These are phyloP conservation scores for Pythium aphanidermatum DNA, from an alignment of 352 stramenopile genomes.

Conservation along the genomic window DNA sequence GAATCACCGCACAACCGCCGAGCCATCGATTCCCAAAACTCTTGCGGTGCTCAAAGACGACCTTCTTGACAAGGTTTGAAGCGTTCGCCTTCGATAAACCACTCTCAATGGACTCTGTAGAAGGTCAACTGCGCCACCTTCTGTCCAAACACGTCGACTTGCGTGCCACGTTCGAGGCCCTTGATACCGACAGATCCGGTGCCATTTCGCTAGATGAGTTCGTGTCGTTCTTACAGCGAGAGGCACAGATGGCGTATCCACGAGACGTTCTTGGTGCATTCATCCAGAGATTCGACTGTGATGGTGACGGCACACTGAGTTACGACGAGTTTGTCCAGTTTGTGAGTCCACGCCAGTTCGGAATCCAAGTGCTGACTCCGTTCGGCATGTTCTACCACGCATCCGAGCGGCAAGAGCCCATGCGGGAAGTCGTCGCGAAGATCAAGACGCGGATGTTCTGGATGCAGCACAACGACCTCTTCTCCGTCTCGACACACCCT, in stretches of 20 bases:
- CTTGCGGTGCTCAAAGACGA: not conserved
- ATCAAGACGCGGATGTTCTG: slow-evolving; percentile 48
- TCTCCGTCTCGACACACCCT: slow-evolving; percentile 5
- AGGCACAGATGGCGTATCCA: slow-evolving; percentile 28
- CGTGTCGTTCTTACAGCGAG: slow-evolving; percentile 24
- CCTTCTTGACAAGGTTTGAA: slow-evolving; percentile 26
- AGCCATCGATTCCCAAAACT: slow-evolving; percentile 11
- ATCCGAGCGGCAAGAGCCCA: slow-evolving; percentile 18
- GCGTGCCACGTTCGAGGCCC: slow-evolving; percentile 19
- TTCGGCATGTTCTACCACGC: slow-evolving; percentile 43
- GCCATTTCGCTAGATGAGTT: slow-evolving; percentile 26
- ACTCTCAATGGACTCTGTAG: slow-evolving; percentile 31
- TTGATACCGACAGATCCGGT: slow-evolving; percentile 32
- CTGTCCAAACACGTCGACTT: slow-evolving; percentile 22
- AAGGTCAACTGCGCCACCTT: slow-evolving; percentile 34
- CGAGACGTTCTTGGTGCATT: slow-evolving; percentile 26
- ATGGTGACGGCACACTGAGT: slow-evolving; percentile 34
- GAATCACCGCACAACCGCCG: slow-evolving; percentile 20
- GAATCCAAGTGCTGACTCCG: slow-evolving; percentile 34
- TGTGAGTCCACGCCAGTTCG: slow-evolving; percentile 34
- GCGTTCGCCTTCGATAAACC: slow-evolving; percentile 23
- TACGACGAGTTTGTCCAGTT: slow-evolving; percentile 47
- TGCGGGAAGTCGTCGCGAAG: slow-evolving; percentile 26
- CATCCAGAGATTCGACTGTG: slow-evolving; percentile 37
- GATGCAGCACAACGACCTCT: slow-evolving; percentile 51